phyloP scores from a whole-genome alignment of 345 rosid genomes.

The Odontarrhena argentea region DNA sequence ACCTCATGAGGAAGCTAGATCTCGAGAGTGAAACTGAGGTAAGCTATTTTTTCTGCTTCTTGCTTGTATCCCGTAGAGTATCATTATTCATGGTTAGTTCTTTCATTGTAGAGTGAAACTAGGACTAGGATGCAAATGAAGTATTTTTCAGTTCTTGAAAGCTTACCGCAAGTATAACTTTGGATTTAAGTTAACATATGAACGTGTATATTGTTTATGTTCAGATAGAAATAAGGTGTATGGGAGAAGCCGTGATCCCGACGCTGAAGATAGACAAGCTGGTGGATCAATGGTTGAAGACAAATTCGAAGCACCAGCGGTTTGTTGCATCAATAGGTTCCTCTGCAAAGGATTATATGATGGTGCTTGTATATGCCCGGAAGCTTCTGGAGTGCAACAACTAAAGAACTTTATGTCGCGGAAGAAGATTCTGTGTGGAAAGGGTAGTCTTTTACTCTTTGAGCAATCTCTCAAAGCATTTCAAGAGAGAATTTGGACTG shows the following conservation, averaged over 20 bases:
- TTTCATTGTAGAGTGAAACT: neutral
- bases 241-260: constrained; percentile 73
- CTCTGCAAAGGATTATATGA: constrained; percentile 75
- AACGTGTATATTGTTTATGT: constrained; percentile 1
- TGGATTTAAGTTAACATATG: neutral
- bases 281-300: constrained; percentile 72
- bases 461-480: constrained; percentile 12
- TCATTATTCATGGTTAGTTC: neutral
- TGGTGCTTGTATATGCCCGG: constrained; percentile 74
- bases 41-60: constrained; percentile 23
- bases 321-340: constrained; percentile 63
- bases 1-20: constrained; percentile 72
- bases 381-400: constrained; percentile 41
- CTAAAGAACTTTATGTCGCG: constrained; percentile 16
- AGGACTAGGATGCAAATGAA: neutral
- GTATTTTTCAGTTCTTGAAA: neutral
- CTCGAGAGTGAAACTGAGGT: constrained; percentile 76
- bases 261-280: constrained; percentile 55
- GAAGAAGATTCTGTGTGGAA: constrained; percentile 15
- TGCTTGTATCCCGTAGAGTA: neutral
- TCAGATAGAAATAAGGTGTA: constrained; percentile 83
- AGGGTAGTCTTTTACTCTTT: neutral
- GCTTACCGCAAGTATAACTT: neutral
- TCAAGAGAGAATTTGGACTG: constrained; percentile 3
- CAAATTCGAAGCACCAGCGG: constrained; percentile 50